Base-by-base conservation (phyloP, 495 filamentous ascomycete species). In the Aspergillus nidulans region DNA sequence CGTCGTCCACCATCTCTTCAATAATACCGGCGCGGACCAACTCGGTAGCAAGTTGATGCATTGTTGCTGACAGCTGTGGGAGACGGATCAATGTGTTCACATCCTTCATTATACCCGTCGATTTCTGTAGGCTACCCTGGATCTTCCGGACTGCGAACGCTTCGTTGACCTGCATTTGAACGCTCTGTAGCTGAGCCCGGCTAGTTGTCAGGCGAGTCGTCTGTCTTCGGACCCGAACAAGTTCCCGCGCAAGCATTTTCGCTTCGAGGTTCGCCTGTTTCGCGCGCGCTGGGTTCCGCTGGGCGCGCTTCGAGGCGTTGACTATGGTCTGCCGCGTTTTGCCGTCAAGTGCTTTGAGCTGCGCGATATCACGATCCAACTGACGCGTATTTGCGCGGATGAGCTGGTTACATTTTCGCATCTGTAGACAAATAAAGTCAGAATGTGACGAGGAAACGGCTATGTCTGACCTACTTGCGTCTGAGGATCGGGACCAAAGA, bases 131-230 rank as follows among this genome's bases (percentile, higher is more conserved):
- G 67, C 84, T 90, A 39, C 95, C 95, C 77, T 97, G 92, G 60
- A 97, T 97, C 78, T 95, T 96, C 58, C 92, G 85, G 63, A 96
- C 85, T 5, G 90, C 89, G 65, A 97, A 98, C 2, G 95, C 92
- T 72, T 97, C 92, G 63, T 89, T 90, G 58, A 98, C 95, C 71
- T 97, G 95, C 95, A 97, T 96, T 62, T 91, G 85, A 52, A 98
- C 95, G 66, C 86, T 91, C 71, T 88, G 85, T 16, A 98, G 81
- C 73, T 97, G 94, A 6, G 94, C 95, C 64, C 92, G 92, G 56
- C 83, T 86, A 1, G 95, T 97, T 30, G 81, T 74, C 18, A 98
- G 77, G 18, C 94, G 85, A 20, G 77, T 69, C 9, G 77, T 78
- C 52, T 91, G 85, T 60, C 86, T 87, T 45, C 94, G 88, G 57